Percentiles rank a stretch among this genome's conserved stretches.
phyloP scores from a whole-genome alignment of 1,284 basidiomycete genomes.

The Cerrena zonata region DNA sequence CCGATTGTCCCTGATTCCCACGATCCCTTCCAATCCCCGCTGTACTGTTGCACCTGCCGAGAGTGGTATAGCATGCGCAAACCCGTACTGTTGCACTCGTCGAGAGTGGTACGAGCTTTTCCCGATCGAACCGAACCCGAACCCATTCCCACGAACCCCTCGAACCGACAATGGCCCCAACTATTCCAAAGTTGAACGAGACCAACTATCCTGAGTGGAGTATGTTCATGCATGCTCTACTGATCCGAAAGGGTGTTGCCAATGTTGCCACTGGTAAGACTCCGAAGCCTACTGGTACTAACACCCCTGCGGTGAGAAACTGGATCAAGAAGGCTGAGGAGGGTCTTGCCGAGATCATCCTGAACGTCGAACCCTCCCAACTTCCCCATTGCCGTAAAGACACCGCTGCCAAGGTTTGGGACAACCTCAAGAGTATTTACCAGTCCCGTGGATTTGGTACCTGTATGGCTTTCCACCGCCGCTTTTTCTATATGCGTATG shows the following conservation, averaged over 20 bases:
- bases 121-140: neutral
- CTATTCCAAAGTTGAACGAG: slow-evolving; percentile 19
- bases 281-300: slow-evolving; percentile 9
- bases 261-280: slow-evolving; percentile 5
- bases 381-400: slow-evolving; percentile 24
- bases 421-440: slow-evolving; percentile 24
- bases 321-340: slow-evolving; percentile 21
- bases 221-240: slow-evolving; percentile 27
- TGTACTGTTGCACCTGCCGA: neutral
- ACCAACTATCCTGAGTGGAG: slow-evolving; percentile 30
- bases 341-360: slow-evolving; percentile 27
- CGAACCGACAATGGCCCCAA: neutral
- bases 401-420: slow-evolving; percentile 28
- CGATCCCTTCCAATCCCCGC: neutral
- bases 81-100: neutral
- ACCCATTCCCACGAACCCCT: neutral
- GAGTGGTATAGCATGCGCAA: neutral
- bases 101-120: neutral
- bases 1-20: neutral
- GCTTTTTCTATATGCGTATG: slow-evolving; percentile 26
- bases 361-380: slow-evolving; percentile 28
- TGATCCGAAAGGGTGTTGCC: slow-evolving; percentile 22
- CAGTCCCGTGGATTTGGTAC: slow-evolving; percentile 27
- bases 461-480: slow-evolving; percentile 18
- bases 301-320: slow-evolving; percentile 9